Evolutionary conservation across 2,329 filamentous ascomycete species (phyloP).

Genomic region (Fonsecaea erecta): DNA sequence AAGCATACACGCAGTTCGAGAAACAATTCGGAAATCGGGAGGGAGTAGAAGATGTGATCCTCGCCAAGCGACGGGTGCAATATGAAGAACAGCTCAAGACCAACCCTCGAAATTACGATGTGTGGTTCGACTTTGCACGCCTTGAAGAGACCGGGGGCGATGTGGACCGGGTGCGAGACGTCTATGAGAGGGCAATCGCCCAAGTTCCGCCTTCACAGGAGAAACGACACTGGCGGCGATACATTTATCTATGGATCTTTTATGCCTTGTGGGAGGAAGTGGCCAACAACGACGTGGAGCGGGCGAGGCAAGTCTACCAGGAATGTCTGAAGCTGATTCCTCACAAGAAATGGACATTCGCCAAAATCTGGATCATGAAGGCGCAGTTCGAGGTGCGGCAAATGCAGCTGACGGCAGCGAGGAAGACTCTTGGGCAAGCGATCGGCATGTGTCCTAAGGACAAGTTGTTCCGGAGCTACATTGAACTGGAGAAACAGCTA

Average conservation of each 20-base stretch:
- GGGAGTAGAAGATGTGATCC: constrained; percentile 90
- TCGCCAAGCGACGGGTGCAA: constrained; percentile 89
- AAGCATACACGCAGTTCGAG: constrained; percentile 95
- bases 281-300: constrained; percentile 74
- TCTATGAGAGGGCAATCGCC: constrained; percentile 94
- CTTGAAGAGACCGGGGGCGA: constrained; percentile 87
- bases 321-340: constrained; percentile 86
- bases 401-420: constrained; percentile 74
- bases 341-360: constrained; percentile 96
- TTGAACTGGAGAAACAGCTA: constrained; percentile 87
- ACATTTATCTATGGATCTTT: constrained; percentile 98
- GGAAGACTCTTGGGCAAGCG: constrained; percentile 86
- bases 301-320: constrained; percentile 87
- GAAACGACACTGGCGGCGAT: constrained; percentile 95
- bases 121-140: constrained; percentile 93
- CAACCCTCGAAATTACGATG: constrained; percentile 95
- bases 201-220: constrained; percentile 94
- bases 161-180: constrained; percentile 80
- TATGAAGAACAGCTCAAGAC: constrained; percentile 95
- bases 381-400: constrained; percentile 93
- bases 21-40: constrained; percentile 95
- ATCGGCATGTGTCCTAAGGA: constrained; percentile 97
- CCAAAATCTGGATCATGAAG: constrained; percentile 93
- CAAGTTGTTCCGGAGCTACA: constrained; percentile 90
- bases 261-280: constrained; percentile 96